Base-by-base conservation (phyloP, 2,329 filamentous ascomycete species). In the Bipolaris cookei region DNA sequence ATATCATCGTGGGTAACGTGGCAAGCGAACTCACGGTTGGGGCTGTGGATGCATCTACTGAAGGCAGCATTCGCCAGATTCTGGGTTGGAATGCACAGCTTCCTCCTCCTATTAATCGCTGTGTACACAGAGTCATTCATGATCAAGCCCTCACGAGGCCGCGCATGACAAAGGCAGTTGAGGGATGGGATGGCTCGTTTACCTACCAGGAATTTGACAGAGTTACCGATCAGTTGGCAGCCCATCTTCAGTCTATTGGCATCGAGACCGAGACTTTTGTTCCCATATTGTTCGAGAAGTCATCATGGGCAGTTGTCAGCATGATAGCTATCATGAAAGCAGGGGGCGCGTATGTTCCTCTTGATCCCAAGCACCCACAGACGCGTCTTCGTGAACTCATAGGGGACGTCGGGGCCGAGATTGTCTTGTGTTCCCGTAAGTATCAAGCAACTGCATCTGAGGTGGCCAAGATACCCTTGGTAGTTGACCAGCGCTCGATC, bases 401-500 rank as follows among this genome's bases (percentile, higher is more conserved):
- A 28, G 53, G 41, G 35, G 70, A 75, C 45, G 70, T 75, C 5
- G 56, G 64, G 10, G 71, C 71, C 1, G 63, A 69, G 20, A 56
- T 74, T 5, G 63, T 73, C 4, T 47, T 76, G 1, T 73, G 70
- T 51, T 73, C 71, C 10, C 57, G 62, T 8, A 51, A 49, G 11
- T 63, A 70, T 28, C 59, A 67, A 20, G 18, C 56, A 1, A 66
- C 59, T 38, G 68, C 66, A 13, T 63, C 54, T 28, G 62, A 71
- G 34, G 66, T 74, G 23, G 64, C 71, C 21, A 46, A 56, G 8
- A 60, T 52, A 21, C 60, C 70, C 11, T 28, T 70, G 7, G 61
- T 70, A 18, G 23, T 73, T 77, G 47, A 80, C 78, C 41, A 75
- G 75, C 23, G 78, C 77, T 58, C 76, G 78, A 2, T 77, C 82